Percentiles rank a stretch among this genome's conserved stretches.
Conservation (phyloP, 352 stramenopile species). For the Pythium aquatile region DNA sequence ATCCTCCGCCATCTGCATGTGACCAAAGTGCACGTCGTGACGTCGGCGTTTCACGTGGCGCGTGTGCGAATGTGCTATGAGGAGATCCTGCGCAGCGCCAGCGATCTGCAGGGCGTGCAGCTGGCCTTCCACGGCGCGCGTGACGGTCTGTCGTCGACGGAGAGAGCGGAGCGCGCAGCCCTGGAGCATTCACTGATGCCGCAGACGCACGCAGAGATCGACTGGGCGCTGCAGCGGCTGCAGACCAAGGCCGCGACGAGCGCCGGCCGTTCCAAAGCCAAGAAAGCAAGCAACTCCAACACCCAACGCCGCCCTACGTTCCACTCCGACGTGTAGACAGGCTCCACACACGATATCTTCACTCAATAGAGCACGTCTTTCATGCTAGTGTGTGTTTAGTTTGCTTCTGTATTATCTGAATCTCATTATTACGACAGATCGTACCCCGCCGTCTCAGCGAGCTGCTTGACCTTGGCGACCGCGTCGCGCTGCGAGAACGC, state of each 20-base stretch:
- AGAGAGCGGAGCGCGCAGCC: slow-evolving; percentile 25
- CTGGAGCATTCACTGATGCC: slow-evolving; percentile 26
- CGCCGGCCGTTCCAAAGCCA: neutral
- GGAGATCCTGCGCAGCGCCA: slow-evolving; percentile 25
- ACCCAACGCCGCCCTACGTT: neutral
- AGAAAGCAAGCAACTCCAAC: neutral
- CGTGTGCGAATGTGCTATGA: slow-evolving; percentile 34
- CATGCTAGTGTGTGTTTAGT: neutral
- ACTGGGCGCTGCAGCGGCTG: slow-evolving; percentile 12
- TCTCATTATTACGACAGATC: slow-evolving; percentile 6
- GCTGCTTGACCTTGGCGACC: slow-evolving; percentile 38
- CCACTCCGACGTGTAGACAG: slow-evolving; percentile 12
- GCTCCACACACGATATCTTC: neutral
- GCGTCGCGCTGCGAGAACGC: slow-evolving; percentile 48
- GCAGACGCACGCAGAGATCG: slow-evolving; percentile 15
- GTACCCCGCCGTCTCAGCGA: slow-evolving; percentile 33
- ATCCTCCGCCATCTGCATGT: slow-evolving; percentile 35
- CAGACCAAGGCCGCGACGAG: slow-evolving; percentile 9
- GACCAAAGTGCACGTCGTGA: slow-evolving; percentile 36
- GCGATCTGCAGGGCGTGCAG: slow-evolving; percentile 25
- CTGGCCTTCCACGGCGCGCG: slow-evolving; percentile 32
- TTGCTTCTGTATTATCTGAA: neutral
- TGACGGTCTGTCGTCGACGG: slow-evolving; percentile 26
- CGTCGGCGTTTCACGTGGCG: slow-evolving; percentile 35
- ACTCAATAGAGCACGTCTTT: slow-evolving; percentile 11